phyloP scores from a whole-genome alignment of 2,329 filamentous ascomycete species.

The Macrophomina pseudophaseolina region DNA sequence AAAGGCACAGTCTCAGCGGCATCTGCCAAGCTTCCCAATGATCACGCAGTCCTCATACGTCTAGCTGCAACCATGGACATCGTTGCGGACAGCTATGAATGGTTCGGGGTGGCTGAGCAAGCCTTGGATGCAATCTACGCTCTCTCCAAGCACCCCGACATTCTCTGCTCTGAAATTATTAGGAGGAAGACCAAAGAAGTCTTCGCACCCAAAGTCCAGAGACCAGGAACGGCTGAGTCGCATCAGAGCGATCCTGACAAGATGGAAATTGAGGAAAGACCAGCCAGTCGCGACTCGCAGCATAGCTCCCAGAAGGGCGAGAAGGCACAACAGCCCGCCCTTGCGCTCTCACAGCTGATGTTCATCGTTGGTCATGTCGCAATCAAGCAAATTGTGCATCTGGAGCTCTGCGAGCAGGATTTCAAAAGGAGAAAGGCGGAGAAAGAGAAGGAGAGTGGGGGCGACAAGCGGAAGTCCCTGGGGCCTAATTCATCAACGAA shows the following conservation, averaged over 20 bases:
- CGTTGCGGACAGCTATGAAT: constrained; percentile 88
- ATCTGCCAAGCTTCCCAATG: constrained; percentile 74
- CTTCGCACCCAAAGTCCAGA: constrained; percentile 61
- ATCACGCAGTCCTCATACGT: constrained; percentile 83
- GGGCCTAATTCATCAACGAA: constrained; percentile 38
- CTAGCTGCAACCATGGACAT: constrained; percentile 86
- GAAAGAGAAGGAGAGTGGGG: constrained; percentile 67
- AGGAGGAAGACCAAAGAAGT: constrained; percentile 84
- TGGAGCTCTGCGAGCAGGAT: constrained; percentile 95
- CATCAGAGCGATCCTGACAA: constrained; percentile 17
- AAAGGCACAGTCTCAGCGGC: constrained; percentile 63
- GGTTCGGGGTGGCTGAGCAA: constrained; percentile 91
- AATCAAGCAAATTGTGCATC: constrained; percentile 98
- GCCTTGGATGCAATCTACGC: constrained; percentile 95
- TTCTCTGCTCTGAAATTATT: constrained; percentile 88
- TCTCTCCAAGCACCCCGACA: constrained; percentile 91
- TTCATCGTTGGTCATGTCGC: constrained; percentile 97
- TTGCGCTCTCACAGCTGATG: constrained; percentile 84
- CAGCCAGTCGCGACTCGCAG: constrained; percentile 15
- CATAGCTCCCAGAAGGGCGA: constrained; percentile 28
- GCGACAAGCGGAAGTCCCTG: constrained; percentile 40
- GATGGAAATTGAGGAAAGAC: constrained; percentile 31
- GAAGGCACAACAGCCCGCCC: constrained; percentile 69
- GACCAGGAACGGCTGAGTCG: constrained; percentile 12
- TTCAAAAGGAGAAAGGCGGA: constrained; percentile 96